Evolutionary conservation across 164 flowering plant genomes (phyloP).

Genomic region (Platanus orientalis): DNA sequence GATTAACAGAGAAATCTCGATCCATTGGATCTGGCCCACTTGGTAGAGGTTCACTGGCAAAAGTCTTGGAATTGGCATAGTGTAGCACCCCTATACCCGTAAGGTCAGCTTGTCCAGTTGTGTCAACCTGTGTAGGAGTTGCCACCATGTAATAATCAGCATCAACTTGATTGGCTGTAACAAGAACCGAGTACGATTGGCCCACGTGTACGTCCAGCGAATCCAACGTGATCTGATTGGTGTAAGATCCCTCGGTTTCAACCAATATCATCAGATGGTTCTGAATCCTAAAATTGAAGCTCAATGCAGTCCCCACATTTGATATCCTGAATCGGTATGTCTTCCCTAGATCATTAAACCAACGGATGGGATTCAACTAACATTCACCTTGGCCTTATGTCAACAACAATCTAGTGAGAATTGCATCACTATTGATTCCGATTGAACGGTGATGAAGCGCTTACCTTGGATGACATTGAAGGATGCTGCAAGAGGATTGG

Average conservation of each 20-base stretch:
- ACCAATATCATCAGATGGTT: constrained; percentile 58
- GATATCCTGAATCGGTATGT: constrained; percentile 62
- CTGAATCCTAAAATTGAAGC: constrained; percentile 64
- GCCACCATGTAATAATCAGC: constrained; percentile 59
- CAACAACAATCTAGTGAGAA: not conserved
- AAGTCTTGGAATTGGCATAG: constrained; percentile 31
- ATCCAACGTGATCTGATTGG: constrained; percentile 43
- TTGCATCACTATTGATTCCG: no score
- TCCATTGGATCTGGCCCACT: constrained; percentile 50
- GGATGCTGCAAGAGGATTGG: constrained; percentile 8
- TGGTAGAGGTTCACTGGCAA: constrained; percentile 32
- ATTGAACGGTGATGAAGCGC: no score
- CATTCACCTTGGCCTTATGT: not conserved
- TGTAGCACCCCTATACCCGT: constrained; percentile 39
- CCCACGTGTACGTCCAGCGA: constrained; percentile 69
- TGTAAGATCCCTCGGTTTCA: constrained; percentile 77
- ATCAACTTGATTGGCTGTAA: constrained; percentile 37
- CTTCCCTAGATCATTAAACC: constrained; percentile 31
- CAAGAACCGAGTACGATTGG: constrained; percentile 69
- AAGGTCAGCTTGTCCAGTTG: constrained; percentile 1
- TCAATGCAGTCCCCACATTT: constrained; percentile 42
- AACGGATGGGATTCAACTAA: not conserved
- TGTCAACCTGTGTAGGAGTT: constrained; percentile 35
- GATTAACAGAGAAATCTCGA: constrained; percentile 40
- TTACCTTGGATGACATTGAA: constrained; percentile 57